A percentile compares a stretch with the other conserved stretches of the same genome.
phyloP scores from a whole-genome alignment of 2,329 filamentous ascomycete genomes.

The Escovopsis sp. region DNA sequence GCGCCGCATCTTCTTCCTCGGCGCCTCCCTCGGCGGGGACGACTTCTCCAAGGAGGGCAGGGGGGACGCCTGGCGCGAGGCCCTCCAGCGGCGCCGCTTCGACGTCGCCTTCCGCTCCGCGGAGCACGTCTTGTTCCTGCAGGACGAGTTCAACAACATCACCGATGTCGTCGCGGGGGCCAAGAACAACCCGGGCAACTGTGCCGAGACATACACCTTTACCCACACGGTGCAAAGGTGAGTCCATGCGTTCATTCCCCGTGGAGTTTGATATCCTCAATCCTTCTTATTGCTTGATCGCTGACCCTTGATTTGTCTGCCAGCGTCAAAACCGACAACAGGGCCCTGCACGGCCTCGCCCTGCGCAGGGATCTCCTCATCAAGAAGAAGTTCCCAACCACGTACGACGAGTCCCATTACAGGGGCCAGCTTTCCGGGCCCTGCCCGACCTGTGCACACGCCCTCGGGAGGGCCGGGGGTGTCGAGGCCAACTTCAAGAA shows the following conservation, averaged over 20 bases:
- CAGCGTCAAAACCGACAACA: not conserved
- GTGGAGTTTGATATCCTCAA: not conserved
- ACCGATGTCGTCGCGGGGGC: not conserved
- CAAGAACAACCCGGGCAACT: not conserved
- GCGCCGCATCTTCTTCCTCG: constrained; percentile 2
- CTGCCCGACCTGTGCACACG: not conserved
- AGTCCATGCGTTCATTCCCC: not conserved
- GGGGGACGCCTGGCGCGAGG: not conserved
- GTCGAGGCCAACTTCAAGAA: not conserved
- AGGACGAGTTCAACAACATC: not conserved
- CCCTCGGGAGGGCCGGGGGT: not conserved
- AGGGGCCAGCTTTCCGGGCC: not conserved
- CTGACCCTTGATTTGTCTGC: not conserved
- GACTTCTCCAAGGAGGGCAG: not conserved
- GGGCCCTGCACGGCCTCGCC: not conserved
- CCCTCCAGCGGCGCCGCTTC: not conserved
- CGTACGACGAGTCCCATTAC: not conserved
- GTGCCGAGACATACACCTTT: constrained; percentile 4
- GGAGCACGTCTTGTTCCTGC: not conserved
- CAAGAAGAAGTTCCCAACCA: not conserved
- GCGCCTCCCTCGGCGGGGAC: constrained; percentile 1
- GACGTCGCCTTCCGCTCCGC: not conserved
- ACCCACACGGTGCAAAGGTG: not conserved
- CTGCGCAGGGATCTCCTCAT: not conserved
- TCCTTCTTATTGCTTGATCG: not conserved